phyloP scores from a whole-genome alignment of 2,329 filamentous ascomycete genomes.

The Xylaria sp. region DNA sequence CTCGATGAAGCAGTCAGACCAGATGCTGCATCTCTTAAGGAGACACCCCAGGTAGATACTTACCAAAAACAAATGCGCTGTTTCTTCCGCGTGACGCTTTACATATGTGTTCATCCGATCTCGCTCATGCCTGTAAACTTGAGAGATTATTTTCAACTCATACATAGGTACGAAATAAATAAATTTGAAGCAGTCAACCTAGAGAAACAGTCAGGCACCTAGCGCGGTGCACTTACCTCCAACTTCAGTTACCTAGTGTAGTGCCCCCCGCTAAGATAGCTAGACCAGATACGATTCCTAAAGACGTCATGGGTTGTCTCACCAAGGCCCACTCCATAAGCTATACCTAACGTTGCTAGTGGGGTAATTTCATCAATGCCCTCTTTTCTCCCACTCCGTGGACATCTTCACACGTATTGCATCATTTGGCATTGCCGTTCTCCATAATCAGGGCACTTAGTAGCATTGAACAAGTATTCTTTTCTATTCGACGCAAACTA shows the following conservation, averaged over 20 bases:
- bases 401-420: conserved; percentile 7
- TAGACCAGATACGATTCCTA: not conserved
- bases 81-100: conserved; percentile 20
- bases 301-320: conserved; percentile 17
- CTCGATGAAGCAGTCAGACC: conserved; percentile 22
- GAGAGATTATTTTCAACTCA: not conserved
- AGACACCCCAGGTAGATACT: not conserved
- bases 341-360: not conserved
- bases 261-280: not conserved
- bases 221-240: too few relatives aligned
- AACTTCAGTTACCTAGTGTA: not conserved
- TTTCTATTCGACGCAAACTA: not conserved
- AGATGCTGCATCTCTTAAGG: conserved; percentile 14
- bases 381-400: not conserved
- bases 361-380: not conserved
- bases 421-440: not conserved
- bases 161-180: not conserved
- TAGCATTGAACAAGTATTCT: not conserved
- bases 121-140: conserved; percentile 11
- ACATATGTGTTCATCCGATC: not conserved
- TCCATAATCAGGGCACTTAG: not conserved
- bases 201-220: not conserved
- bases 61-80: conserved; percentile 24
- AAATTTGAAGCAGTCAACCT: not conserved
- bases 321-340: not conserved